Evolutionary conservation across 495 filamentous ascomycete genomes (phyloP).

Genomic region (Aspergillus steynii): DNA sequence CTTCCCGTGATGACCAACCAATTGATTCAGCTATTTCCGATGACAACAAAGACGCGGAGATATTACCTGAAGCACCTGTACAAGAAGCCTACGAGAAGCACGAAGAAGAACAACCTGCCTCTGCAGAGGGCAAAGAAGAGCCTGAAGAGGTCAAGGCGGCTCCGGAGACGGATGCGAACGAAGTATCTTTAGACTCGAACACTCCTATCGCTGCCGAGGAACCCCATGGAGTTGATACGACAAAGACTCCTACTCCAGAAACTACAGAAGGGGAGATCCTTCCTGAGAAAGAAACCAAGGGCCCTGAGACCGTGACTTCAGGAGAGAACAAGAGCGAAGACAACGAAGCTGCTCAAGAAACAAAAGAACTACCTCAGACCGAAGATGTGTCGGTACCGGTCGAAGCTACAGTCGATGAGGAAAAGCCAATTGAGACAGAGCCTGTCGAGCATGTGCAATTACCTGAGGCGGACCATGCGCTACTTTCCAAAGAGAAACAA

Average conservation of each 20-base stretch:
- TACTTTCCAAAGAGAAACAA: background rate
- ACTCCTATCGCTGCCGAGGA: background rate
- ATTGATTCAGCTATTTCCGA: background rate
- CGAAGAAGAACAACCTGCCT: background rate
- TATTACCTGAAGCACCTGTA: background rate
- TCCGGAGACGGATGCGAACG: background rate
- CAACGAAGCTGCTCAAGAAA: constrained; percentile 7
- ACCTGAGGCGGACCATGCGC: background rate
- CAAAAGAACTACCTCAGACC: background rate
- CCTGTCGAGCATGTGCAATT: background rate
- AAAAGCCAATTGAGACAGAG: background rate
- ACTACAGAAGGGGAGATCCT: background rate
- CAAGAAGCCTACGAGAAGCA: background rate
- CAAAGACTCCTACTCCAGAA: background rate
- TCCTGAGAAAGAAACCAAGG: background rate
- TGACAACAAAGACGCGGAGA: background rate
- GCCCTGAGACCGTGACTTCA: constrained; percentile 13
- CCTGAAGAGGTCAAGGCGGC: background rate
- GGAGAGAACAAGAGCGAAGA: constrained; percentile 35
- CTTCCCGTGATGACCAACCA: background rate
- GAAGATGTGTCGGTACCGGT: background rate
- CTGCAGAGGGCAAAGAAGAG: background rate
- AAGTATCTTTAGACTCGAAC: background rate
- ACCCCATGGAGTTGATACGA: background rate
- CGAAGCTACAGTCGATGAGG: background rate